Percentiles rank a stretch among this genome's conserved stretches.
Evolutionary conservation across 345 rosid genomes (phyloP).

Genomic region (Streptanthus diversifolius): DNA sequence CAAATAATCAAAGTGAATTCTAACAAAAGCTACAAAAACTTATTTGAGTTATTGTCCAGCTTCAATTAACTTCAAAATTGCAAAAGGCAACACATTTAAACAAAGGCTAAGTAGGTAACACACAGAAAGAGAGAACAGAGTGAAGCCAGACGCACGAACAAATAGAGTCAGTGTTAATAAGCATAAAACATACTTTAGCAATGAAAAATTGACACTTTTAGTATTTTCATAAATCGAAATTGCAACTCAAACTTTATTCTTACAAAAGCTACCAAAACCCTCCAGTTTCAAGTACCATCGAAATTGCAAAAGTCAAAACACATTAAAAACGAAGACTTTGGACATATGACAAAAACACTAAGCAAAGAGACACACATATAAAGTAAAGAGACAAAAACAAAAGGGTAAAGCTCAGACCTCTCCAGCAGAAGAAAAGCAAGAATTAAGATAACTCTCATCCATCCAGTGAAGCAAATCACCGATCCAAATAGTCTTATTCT

Average conservation of each 20-base stretch:
- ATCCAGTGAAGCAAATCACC: conserved; percentile 99
- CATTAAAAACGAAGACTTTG: neutral
- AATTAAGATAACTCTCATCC: conserved; percentile 80
- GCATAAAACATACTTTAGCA: no score
- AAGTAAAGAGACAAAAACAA: neutral
- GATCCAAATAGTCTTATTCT: conserved; percentile 84
- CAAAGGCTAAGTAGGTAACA: no score
- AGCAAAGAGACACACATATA: neutral
- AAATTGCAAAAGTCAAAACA: neutral
- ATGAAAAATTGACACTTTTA: neutral
- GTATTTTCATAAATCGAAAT: neutral
- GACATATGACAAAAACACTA: neutral
- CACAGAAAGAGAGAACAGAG: no score
- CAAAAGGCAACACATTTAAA: no score
- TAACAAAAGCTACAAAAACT: no score
- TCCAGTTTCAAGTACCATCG: neutral
- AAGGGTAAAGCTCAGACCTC: conserved; percentile 47
- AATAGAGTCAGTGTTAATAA: no score
- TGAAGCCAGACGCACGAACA: no score
- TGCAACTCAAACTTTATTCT: neutral
- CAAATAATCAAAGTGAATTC: no score
- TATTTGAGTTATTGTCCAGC: no score
- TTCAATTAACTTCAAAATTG: no score
- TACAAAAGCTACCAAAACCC: neutral
- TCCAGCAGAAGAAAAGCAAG: conserved; percentile 67